Conservation (phyloP, 352 stramenopile species). For the Phytophthora vignae region DNA sequence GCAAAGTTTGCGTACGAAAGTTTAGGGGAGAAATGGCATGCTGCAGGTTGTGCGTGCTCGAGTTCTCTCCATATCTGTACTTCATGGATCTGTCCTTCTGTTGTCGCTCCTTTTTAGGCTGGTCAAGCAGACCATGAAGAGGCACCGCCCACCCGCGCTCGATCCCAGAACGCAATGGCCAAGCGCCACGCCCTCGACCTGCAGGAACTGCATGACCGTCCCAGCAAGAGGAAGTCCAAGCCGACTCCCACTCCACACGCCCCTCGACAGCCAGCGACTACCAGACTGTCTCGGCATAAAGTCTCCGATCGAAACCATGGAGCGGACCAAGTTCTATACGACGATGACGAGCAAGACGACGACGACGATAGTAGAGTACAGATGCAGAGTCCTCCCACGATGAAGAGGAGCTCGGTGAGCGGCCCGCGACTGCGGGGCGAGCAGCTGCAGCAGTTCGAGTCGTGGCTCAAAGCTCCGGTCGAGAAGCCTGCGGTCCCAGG, state of each 20-base stretch:
- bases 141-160: constrained; percentile 2
- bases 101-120: neutral
- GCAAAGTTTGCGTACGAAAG: too few relatives aligned
- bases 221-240: constrained; percentile 26
- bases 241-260: constrained; percentile 9
- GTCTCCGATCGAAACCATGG: constrained; percentile 1
- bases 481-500: constrained; percentile 45
- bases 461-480: constrained; percentile 53
- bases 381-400: constrained; percentile 6
- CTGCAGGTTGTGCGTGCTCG: too few relatives aligned
- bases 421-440: constrained; percentile 9
- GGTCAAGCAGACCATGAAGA: constrained; percentile 21
- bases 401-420: neutral
- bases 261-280: constrained; percentile 12
- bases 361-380: neutral
- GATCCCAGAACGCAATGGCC: constrained; percentile 18
- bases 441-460: constrained; percentile 44
- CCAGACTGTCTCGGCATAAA: constrained; percentile 4
- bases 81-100: neutral
- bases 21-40: too few relatives aligned
- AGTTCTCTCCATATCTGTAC: neutral
- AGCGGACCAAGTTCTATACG: neutral
- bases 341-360: constrained; percentile 8
- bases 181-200: constrained; percentile 44
- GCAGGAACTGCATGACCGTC: constrained; percentile 30